phyloP scores from a whole-genome alignment of 169 alveolate genomes.

The Hepatocystis sp. region DNA sequence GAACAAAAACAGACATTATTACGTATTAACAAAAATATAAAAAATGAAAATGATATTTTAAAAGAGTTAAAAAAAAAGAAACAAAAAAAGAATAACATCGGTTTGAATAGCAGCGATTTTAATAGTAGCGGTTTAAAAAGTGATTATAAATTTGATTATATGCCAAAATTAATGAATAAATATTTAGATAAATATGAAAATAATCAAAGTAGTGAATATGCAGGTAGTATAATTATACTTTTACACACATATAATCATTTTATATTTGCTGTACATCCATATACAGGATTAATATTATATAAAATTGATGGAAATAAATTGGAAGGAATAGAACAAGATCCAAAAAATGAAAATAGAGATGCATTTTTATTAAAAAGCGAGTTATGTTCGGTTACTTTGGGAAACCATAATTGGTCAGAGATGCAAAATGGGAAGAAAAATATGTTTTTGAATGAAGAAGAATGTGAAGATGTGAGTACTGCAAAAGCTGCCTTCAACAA shows the following conservation, averaged over 20 bases:
- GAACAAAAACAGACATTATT: constrained; percentile 35
- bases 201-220: constrained; percentile 40
- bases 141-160: constrained; percentile 1
- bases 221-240: constrained; percentile 41
- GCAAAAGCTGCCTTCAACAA: too few species aligned
- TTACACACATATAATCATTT: constrained; percentile 48
- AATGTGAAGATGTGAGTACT: too few species aligned
- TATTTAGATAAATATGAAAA: constrained; percentile 18
- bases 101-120: background rate
- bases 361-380: constrained; percentile 13
- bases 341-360: too few species aligned
- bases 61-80: background rate
- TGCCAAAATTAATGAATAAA: constrained; percentile 12
- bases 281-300: constrained; percentile 55
- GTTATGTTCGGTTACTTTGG: constrained; percentile 3
- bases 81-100: background rate
- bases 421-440: constrained; percentile 30
- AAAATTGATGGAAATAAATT: constrained; percentile 66
- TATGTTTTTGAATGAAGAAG: constrained; percentile 12
- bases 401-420: constrained; percentile 63
- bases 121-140: background rate
- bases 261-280: constrained; percentile 60
- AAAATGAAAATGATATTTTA: background rate
- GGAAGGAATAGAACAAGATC: constrained; percentile 3
- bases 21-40: constrained; percentile 14